Evolutionary conservation across 108 stramenopile species (phyloP), one percentile per base, ranked within the genome.

Genomic region (Skeletonema marinoi): DNA sequence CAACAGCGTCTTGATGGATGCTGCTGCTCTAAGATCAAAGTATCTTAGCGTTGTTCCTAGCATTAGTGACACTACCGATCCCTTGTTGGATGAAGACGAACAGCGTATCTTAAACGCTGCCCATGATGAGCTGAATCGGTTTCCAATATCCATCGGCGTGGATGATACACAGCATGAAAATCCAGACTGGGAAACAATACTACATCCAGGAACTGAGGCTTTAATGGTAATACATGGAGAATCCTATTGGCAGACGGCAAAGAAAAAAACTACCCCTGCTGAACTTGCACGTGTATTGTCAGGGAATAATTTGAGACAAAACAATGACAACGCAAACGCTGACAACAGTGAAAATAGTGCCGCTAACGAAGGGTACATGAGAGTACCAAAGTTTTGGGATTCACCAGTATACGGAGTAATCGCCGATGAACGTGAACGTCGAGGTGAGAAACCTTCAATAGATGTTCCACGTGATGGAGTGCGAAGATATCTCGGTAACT

Each of bases 401-500:
- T 73, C 78, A 16, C 21, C 73, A 6, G 66, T 68, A 9, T 83
- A 78, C 58, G 21, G 70, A 16, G 54, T 71, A 16, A 81, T 81
- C 50, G 74, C 74, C 1, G 74, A 81, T 38, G 51, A 75, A 36
- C 74, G 80, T 14, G 77, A 78, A n/a, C 51, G 69, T 21, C 32
- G 63, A 33, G 16, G 25, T 25, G 25, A 5, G 44, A 46, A 4
- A 46, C 3, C 14, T 44, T 44, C 42, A 44, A 16, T 14, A 44
- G 42, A 16, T 36, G 4, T 36, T 5, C 14, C 41, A 42, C 10
- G 12, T 42, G 44, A 46, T 46, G 44, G 90, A 0, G 86, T 95
- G 13, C 86, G 94, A 50, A 61, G 84, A 29, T 93, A 85, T 74
- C 82, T 95, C 42, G 93, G 93, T 31, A 85, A 91, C 21, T 75